Conservation (phyloP, 2,329 filamentous ascomycete genomes). For the Xylariales sp. region DNA sequence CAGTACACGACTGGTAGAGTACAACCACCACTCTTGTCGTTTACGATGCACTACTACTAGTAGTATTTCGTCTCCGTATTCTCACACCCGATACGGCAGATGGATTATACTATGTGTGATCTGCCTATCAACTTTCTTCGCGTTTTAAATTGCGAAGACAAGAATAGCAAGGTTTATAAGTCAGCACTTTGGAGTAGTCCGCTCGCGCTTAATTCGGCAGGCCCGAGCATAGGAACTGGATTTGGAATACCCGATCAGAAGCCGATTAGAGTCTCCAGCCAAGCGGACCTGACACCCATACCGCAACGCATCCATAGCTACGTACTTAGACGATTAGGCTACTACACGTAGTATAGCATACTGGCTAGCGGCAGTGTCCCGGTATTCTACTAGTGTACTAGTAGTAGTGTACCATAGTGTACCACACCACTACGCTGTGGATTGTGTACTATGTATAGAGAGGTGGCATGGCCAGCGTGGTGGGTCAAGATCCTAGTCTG, state of each 20-base stretch:
- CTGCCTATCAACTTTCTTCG: not conserved
- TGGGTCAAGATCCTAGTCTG: conserved; percentile 10
- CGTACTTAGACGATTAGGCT: too few relatives aligned
- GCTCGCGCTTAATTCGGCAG: conserved; percentile 37
- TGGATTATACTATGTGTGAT: not conserved
- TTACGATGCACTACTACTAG: too few relatives aligned
- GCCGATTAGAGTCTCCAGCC: conserved; percentile 23
- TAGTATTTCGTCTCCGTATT: too few relatives aligned
- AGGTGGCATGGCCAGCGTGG: not conserved
- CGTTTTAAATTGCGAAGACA: conserved; percentile 26
- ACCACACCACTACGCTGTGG: not conserved
- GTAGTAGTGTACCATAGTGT: too few relatives aligned
- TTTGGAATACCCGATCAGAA: conserved; percentile 37
- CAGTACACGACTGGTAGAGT: too few relatives aligned
- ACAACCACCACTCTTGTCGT: too few relatives aligned
- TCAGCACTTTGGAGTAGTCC: conserved; percentile 26
- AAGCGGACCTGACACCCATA: conserved; percentile 26
- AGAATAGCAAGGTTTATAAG: conserved; percentile 26
- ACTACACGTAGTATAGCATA: too few relatives aligned
- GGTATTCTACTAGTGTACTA: not conserved
- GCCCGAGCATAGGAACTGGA: conserved; percentile 32
- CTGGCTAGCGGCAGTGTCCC: too few relatives aligned
- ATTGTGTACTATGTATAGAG: not conserved
- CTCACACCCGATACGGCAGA: too few relatives aligned
- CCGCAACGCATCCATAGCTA: too few relatives aligned